Base-by-base conservation (phyloP, 2,329 filamentous ascomycete genomes). In the Monilinia aucupariae region DNA sequence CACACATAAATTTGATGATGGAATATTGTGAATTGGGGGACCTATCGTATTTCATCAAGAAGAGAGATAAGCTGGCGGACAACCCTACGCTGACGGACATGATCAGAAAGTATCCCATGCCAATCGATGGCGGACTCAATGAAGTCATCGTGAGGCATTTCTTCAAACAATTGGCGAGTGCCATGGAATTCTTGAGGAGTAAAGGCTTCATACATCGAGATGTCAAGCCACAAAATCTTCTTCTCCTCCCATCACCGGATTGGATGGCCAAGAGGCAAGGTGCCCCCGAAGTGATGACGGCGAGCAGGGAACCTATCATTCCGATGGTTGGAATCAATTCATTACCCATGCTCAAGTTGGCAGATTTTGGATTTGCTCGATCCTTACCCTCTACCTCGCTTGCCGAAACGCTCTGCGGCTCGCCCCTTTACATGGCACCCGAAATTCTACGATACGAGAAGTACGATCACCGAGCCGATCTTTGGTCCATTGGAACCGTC, bases 141-240 rank as follows among this genome's bases (percentile, higher is more conserved):
- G 94, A 99, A 76, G 93, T 97, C n/a, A 83, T 99, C 68, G 92
- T 92, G 61, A 88, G 94, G 37, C 94, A 99, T 78, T 99, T 97
- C 72, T 81, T 96, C 64, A 96, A 97, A 76, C 94, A 99, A 76
- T 87, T 99, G 59, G 84, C 90, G 39, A 97, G 93, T 75, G 93
- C 94, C 6, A 81, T 99, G 65, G 85, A 93, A 74, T 99, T 97
- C 72, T 81, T 99, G 60, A 85, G 92, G 62, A 83, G 86, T 65
- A 85, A 87, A 69, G 92, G 96, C 74, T 89, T 96, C 70, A 92
- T 99, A 58, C 94, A 99, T 78, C 90, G 94, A 69, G 94, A 99
- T 74, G 89, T 99, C 71, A 99, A 99, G 75, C 94, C 94, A 6
- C 94, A 99, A 74, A 99, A 99, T 71, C 83, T 99, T 6, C 82